Evolutionary conservation across 2,329 filamentous ascomycete genomes (phyloP).

Genomic region (Neodidymelliopsis sp.): DNA sequence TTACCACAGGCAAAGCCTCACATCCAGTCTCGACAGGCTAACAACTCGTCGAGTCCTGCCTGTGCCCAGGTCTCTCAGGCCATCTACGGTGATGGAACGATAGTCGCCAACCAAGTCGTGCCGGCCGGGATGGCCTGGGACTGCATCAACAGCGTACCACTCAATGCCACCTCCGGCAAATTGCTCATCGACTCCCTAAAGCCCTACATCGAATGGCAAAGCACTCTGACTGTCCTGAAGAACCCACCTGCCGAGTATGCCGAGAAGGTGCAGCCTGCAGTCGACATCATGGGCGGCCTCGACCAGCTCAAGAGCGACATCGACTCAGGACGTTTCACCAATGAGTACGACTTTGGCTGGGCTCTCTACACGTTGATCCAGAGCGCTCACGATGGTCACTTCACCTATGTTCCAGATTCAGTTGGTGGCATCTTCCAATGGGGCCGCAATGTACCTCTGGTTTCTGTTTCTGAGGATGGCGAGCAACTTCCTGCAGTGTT

Average conservation of each 20-base stretch:
- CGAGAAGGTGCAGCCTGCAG: constrained; percentile 54
- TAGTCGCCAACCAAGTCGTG: constrained; percentile 34
- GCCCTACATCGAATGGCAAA: constrained; percentile 57
- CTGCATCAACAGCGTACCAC: constrained; percentile 54
- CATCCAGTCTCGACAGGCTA: constrained; percentile 32
- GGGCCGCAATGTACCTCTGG: constrained; percentile 58
- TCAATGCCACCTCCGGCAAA: constrained; percentile 53
- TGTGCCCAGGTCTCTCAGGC: constrained; percentile 46
- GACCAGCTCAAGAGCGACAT: constrained; percentile 51
- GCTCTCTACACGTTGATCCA: constrained; percentile 63
- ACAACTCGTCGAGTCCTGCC: constrained; percentile 31
- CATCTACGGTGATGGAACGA: constrained; percentile 32
- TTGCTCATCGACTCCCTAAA: constrained; percentile 50
- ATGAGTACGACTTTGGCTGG: constrained; percentile 56
- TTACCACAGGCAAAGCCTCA: constrained; percentile 22
- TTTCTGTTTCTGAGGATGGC: constrained; percentile 70
- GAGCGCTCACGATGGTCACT: constrained; percentile 71
- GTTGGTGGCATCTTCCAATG: constrained; percentile 61
- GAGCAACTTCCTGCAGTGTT: constrained; percentile 65
- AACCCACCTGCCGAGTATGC: constrained; percentile 56
- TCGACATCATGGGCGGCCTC: constrained; percentile 53
- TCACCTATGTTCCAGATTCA: constrained; percentile 62
- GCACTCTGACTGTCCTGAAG: constrained; percentile 53
- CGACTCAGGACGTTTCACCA: constrained; percentile 45
- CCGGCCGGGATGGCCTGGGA: constrained; percentile 55